These are phyloP conservation scores for Elsinoe australis DNA, from an alignment of 2,329 filamentous ascomycete species.

Conservation along the genomic window DNA sequence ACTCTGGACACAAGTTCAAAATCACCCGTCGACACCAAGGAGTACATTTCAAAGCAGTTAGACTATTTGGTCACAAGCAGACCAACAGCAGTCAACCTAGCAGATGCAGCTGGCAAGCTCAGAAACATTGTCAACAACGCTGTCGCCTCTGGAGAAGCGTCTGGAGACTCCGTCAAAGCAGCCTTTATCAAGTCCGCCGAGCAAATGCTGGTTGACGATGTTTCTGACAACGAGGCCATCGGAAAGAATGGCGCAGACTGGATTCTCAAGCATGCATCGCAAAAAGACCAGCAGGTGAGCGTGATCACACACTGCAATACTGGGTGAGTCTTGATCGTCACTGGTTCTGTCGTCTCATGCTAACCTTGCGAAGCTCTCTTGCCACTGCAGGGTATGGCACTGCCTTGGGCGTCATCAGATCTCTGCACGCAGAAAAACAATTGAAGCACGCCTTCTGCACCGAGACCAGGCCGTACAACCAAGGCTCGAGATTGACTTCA, in stretches of 20 bases:
- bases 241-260: slow-evolving; percentile 76
- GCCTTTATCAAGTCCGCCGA: slow-evolving; percentile 76
- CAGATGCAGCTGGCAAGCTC: slow-evolving; percentile 78
- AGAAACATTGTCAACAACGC: slow-evolving; percentile 55
- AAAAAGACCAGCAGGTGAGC: slow-evolving; percentile 54
- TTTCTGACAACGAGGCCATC: slow-evolving; percentile 79
- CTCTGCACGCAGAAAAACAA: slow-evolving; percentile 57
- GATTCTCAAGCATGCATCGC: slow-evolving; percentile 57
- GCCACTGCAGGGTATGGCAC: slow-evolving; percentile 98
- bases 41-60: slow-evolving; percentile 67
- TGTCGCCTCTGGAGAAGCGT: slow-evolving; percentile 35
- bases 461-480: slow-evolving; percentile 95
- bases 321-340: slow-evolving; percentile 47
- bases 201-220: slow-evolving; percentile 77
- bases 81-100: slow-evolving; percentile 90
- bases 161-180: slow-evolving; percentile 51
- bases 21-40: slow-evolving; percentile 53
- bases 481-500: slow-evolving; percentile 87
- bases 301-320: slow-evolving; percentile 98
- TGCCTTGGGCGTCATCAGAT: slow-evolving; percentile 86
- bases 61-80: slow-evolving; percentile 83
- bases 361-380: slow-evolving; percentile 55
- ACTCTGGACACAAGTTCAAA: slow-evolving; percentile 36
- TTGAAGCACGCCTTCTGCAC: slow-evolving; percentile 88
- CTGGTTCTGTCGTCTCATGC: slow-evolving; percentile 1